Percentiles rank a stretch among this genome's conserved stretches.
These are phyloP conservation scores for Didymella pinodella DNA, from an alignment of 2,329 filamentous ascomycete species.

Conservation along the genomic window DNA sequence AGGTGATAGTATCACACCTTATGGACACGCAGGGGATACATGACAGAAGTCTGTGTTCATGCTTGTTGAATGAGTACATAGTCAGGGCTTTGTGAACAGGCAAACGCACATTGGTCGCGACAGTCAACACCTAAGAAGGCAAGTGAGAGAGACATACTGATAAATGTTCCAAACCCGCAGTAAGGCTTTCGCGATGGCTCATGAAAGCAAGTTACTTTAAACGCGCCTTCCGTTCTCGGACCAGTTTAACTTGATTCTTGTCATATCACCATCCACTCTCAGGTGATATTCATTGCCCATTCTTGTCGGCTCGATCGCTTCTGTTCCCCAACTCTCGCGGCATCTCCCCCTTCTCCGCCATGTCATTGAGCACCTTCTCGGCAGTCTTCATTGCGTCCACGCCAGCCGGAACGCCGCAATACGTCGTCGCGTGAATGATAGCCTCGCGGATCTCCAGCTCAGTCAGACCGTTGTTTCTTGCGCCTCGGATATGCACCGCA, in stretches of 20 bases:
- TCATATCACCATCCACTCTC: not conserved
- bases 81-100: too few species aligned
- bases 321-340: slow-evolving; percentile 42
- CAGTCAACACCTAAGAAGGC: not conserved
- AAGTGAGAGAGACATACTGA: not conserved
- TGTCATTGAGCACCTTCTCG: slow-evolving; percentile 61
- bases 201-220: not conserved
- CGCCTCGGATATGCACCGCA: slow-evolving; percentile 68
- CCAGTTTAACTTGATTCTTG: not conserved
- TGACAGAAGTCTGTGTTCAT: too few species aligned
- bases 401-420: slow-evolving; percentile 63
- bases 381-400: slow-evolving; percentile 64
- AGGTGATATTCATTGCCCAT: not conserved
- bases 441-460: slow-evolving; percentile 71
- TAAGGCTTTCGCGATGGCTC: not conserved
- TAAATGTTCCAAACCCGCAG: not conserved
- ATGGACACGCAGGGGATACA: too few species aligned
- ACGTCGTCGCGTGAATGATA: slow-evolving; percentile 59
- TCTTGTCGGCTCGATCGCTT: slow-evolving; percentile 39
- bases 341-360: slow-evolving; percentile 57
- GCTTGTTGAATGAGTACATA: too few species aligned
- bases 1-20: too few species aligned
- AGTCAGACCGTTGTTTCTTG: slow-evolving; percentile 67
- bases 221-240: not conserved
- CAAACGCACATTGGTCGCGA: too few species aligned